Percentiles rank a stretch among this genome's conserved stretches.
Evolutionary conservation across 306 rosid genomes (phyloP).

Genomic region (Sophora flavescens): DNA sequence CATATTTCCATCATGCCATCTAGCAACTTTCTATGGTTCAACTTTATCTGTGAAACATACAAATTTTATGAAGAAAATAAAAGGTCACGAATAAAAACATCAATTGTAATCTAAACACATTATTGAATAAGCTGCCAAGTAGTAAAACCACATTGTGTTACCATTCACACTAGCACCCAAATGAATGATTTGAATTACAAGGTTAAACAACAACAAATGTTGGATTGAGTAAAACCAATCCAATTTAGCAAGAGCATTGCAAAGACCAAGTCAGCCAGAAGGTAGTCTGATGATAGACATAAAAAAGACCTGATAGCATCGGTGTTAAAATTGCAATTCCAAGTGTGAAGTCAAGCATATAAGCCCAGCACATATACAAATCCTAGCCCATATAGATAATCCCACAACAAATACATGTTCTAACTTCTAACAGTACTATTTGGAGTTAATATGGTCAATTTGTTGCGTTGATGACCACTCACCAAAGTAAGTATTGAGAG

Average conservation of each 20-base stretch:
- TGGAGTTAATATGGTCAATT: not conserved
- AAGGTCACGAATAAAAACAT: not conserved
- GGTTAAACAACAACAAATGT: slow-evolving; percentile 9
- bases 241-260: slow-evolving; percentile 13
- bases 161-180: slow-evolving; percentile 16
- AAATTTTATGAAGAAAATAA: slow-evolving; percentile 4
- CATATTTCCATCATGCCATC: slow-evolving; percentile 96
- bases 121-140: not conserved
- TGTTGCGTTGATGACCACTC: not conserved
- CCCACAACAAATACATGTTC: not conserved
- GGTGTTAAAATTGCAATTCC: not conserved
- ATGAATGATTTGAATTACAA: slow-evolving; percentile 21
- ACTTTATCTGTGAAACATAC: slow-evolving; percentile 71
- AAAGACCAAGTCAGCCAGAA: slow-evolving; percentile 11
- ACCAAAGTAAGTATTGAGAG: slow-evolving; percentile 1
- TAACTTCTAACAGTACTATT: not conserved
- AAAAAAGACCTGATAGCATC: not conserved
- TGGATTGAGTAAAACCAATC: slow-evolving; percentile 1
- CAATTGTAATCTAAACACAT: slow-evolving; percentile 1
- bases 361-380: slow-evolving; percentile 14
- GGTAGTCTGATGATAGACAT: slow-evolving; percentile 1
- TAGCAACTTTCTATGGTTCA: slow-evolving; percentile 86
- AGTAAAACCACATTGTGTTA: slow-evolving; percentile 11
- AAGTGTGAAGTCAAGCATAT: slow-evolving; percentile 3
- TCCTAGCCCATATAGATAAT: not conserved